Evolutionary conservation across 441 rosid species (phyloP), one percentile per base, ranked within the genome.

Genomic region (Croton laevigatus): DNA sequence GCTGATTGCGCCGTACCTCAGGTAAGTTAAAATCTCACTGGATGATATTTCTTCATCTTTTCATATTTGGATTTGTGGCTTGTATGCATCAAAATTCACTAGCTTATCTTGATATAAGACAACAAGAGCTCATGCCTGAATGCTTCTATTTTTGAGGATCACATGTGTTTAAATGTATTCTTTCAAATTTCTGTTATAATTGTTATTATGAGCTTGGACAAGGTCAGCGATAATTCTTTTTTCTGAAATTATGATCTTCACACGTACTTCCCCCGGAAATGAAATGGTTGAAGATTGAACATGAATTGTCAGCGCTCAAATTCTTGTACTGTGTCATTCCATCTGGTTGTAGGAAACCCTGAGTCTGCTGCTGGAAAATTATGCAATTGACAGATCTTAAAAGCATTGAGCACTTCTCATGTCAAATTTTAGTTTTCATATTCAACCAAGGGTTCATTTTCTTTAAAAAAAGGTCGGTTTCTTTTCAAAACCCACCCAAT

Each of bases 1-100:
- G 90, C 99, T 59, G 98, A 96, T 81, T 96, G 99, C 74, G 86
- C 92, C 19, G 93, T 75, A 68, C 91, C 89, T 77, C 99, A 95
- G 99, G 98, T 93, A 52, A 70, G 11, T 65, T 58, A n/a, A 46
- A 37, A 13, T 64, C 8, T 8, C 17, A 17, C 10, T 16, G 45
- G 40, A 54, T 63, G 45, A 69, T 45, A 23, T 65, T 46, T 57
- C 27, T 68, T 12, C n/a, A 40, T 13, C 32, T 23, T 32, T 55
- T 3, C 10, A 5, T 46, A 1, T 10, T 23, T 49, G 23, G 48
- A 23, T 62, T 55, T 22, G 54, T 44, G 62, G 34, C 36, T 62
- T 38, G 22, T 51, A 11, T 16, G 16, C 14, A 9, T 57, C 38
- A 49, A 57, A 68, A 55, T 27, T 27, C 32, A 2, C 32, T 27